A percentile compares a stretch with the other conserved stretches of the same genome.
phyloP scores from a whole-genome alignment of 2,329 filamentous ascomycete genomes.

The Fusarium austroafricanum region DNA sequence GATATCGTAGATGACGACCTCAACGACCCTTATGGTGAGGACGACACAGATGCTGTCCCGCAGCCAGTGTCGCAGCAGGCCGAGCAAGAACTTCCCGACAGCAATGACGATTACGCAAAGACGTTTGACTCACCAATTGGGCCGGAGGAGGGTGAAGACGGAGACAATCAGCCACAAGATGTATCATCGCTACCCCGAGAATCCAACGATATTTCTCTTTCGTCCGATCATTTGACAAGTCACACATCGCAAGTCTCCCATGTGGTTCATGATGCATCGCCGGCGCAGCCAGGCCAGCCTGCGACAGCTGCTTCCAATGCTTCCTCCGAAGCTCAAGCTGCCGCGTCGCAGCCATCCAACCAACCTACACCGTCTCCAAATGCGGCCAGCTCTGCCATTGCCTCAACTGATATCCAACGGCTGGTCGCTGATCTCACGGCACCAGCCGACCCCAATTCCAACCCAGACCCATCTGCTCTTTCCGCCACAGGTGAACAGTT shows the following conservation, averaged over 20 bases:
- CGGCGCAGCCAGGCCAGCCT: constrained; percentile 42
- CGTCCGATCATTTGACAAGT: constrained; percentile 54
- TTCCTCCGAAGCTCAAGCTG: constrained; percentile 46
- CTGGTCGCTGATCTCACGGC: constrained; percentile 57
- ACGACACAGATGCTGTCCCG: constrained; percentile 48
- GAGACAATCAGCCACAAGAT: constrained; percentile 53
- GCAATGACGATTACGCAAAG: constrained; percentile 63
- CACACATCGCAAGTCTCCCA: constrained; percentile 48
- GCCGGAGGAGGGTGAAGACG: constrained; percentile 51
- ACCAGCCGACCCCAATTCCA: constrained; percentile 49
- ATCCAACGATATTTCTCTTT: constrained; percentile 57
- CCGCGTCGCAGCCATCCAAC: constrained; percentile 42
- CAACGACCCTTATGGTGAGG: constrained; percentile 60
- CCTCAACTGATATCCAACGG: constrained; percentile 54
- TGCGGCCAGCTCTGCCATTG: constrained; percentile 46
- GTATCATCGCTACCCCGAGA: constrained; percentile 59
- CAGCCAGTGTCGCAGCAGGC: constrained; percentile 46
- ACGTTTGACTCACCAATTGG: constrained; percentile 62
- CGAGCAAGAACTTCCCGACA: constrained; percentile 48
- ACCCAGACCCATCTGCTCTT: constrained; percentile 46
- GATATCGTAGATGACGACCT: constrained; percentile 60
- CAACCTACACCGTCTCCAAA: constrained; percentile 45
- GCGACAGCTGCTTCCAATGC: constrained; percentile 45
- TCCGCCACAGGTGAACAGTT: constrained; percentile 44
- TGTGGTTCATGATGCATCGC: constrained; percentile 50